Evolutionary conservation across 805 yeast species (phyloP).

Genomic region (Priceomyces haplophilus): DNA sequence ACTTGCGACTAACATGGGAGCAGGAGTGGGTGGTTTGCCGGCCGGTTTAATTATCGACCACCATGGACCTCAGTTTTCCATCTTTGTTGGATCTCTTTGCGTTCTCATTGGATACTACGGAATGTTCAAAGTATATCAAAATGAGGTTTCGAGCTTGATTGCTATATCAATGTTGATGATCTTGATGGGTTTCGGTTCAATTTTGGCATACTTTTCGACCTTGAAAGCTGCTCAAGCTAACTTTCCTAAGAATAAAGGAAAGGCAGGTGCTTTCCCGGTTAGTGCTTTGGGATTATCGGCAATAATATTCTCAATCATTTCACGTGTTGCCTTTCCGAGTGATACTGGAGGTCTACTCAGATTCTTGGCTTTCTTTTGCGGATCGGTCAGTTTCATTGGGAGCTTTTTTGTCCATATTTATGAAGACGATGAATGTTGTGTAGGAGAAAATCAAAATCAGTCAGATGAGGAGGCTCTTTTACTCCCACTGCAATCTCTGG

Average conservation of each 20-base stretch:
- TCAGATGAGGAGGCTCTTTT: slow-evolving; percentile 7
- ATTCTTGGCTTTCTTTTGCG: slow-evolving; percentile 56
- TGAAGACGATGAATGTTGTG: slow-evolving; percentile 19
- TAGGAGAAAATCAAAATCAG: not conserved
- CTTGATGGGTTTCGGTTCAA: slow-evolving; percentile 64
- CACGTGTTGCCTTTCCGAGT: slow-evolving; percentile 50
- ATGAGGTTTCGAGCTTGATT: slow-evolving; percentile 35
- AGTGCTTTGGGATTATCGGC: slow-evolving; percentile 72
- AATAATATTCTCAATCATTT: slow-evolving; percentile 55
- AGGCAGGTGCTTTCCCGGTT: slow-evolving; percentile 67
- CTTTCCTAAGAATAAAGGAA: slow-evolving; percentile 68
- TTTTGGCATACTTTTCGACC: slow-evolving; percentile 57
- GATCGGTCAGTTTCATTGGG: slow-evolving; percentile 42
- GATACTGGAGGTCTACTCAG: slow-evolving; percentile 53
- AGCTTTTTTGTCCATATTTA: slow-evolving; percentile 43
- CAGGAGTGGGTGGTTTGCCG: slow-evolving; percentile 65
- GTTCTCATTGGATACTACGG: slow-evolving; percentile 55
- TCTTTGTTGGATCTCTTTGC: slow-evolving; percentile 52
- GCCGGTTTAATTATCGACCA: slow-evolving; percentile 69
- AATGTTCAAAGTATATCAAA: slow-evolving; percentile 46
- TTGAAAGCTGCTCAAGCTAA: slow-evolving; percentile 57
- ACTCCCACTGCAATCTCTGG: not conserved
- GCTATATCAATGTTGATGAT: slow-evolving; percentile 49
- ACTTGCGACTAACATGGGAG: slow-evolving; percentile 59
- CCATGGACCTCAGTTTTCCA: slow-evolving; percentile 53